A percentile compares a stretch with the other conserved stretches of the same genome.
phyloP scores from a whole-genome alignment of 257 asterid genomes.

The Echium plantagineum region DNA sequence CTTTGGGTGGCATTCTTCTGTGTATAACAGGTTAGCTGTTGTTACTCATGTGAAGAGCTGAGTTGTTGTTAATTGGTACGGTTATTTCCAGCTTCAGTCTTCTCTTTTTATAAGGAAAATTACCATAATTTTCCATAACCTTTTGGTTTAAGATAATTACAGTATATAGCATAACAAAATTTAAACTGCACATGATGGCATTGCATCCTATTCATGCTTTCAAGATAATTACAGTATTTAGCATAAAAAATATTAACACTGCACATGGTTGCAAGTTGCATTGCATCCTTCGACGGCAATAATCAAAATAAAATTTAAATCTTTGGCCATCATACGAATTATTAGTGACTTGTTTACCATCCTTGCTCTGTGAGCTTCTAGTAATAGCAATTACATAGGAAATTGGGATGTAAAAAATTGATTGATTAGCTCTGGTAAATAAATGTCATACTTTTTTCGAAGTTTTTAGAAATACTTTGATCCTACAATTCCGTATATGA shows the following conservation, averaged over 20 bases:
- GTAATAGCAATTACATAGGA: background rate
- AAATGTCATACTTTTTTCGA: background rate
- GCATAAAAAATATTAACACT: too few relatives aligned
- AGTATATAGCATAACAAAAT: too few relatives aligned
- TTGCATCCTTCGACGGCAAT: background rate
- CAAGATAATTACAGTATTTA: background rate
- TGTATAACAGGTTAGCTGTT: conserved; percentile 75
- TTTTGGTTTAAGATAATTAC: too few relatives aligned
- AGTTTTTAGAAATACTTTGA: background rate
- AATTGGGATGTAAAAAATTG: background rate
- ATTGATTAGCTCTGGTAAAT: background rate
- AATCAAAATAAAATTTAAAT: too few relatives aligned
- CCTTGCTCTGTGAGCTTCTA: background rate
- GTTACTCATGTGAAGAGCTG: background rate
- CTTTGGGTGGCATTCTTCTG: conserved; percentile 86
- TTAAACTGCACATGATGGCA: too few relatives aligned
- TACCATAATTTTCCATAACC: too few relatives aligned
- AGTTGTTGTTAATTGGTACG: background rate
- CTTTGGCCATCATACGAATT: too few relatives aligned
- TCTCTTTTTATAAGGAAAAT: background rate
- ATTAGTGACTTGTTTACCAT: background rate
- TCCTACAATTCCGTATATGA: background rate
- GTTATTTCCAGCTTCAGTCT: background rate
- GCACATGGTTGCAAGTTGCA: too few relatives aligned
- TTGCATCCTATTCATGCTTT: too few relatives aligned